Evolutionary conservation across 2,329 filamentous ascomycete genomes (phyloP), one percentile per base, ranked within the genome.

Genomic region (Allantophomopsis lycopodina): DNA sequence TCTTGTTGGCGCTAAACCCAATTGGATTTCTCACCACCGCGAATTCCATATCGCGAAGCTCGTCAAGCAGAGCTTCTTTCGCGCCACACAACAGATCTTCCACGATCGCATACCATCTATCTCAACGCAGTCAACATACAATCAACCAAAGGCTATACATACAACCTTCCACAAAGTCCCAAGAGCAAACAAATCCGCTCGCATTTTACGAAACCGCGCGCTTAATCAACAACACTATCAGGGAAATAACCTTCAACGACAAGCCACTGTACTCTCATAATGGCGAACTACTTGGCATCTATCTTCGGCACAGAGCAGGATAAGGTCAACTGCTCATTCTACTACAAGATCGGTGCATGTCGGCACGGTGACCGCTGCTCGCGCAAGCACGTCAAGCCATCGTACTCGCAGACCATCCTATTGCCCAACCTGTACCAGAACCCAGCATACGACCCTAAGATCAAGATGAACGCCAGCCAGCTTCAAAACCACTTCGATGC

Each of bases 271-370:
- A 28, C 5, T 34, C 32, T 34, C 48, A 65, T 20, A 57, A 94
- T 94, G 88, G 88, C 88, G 57, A 95, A 95, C 71, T 96, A 95
- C 61, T 83, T 98, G 61, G 91, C 91, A 56, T 94, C 87, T 60
- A 98, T 98, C 68, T 98, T 98, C 72, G 91, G 91, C 57, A 98
- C 91, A 21, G 91, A 98, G 73, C 91, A 96, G 64, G 91, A 98
- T 79, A 98, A 89, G 54, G 88, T 95, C 69, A 95, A 96, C 75
- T 95, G 91, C 76, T 91, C 83, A 42, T 98, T 98, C 76, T 98
- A 98, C 78, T 88, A 95, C 83, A 98, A 98, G 71, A 98, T 98
- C 63, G 91, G 91, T 60, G 91, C 91, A 40, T 98, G 91, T 71
- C 82, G 91, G 46, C 91, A 98, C 71, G 91, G 91, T 59, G 91